Base-by-base conservation (phyloP, 208 protist genomes). In the Trypanosoma brucei region DNA sequence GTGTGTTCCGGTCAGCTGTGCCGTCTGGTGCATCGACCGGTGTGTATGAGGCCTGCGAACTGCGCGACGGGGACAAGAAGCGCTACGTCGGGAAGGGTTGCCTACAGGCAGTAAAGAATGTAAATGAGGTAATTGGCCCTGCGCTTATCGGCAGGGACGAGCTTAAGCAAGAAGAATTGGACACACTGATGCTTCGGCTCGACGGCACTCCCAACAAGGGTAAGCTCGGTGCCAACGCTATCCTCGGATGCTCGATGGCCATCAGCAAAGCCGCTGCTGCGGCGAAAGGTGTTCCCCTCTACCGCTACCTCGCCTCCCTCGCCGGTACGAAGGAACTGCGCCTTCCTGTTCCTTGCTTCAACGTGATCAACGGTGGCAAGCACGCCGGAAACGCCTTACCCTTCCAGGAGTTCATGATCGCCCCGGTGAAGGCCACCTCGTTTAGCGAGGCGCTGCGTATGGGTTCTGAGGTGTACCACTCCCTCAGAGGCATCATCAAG, bases 291-390 rank as follows among this genome's bases (percentile, higher is more conserved):
- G 54, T 98, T 3, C 97, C 98, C 42, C 88, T 99, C 30, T 99
- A 98, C 84, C 58, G 84, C 60, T 94, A 99, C 84, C 92, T 99
- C 52, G 88, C 88, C n/a, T 55, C 94, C 39, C 73, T 99, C 37
- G 83, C 94, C 36, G 95, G 92, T 60, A 93, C 87, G 62, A 77
- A 81, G 80, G 68, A 91, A 81, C 56, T 86, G 68, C 70, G 71
- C 53, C 76, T 95, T 39, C 97, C 97, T 2, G 91, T 98, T 53
- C 97, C 97, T 36, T 97, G 91, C 62, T 98, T 99, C 90, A 99
- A 99, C 84, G 95, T 99, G 59, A 99, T 99, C 83, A 99, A 99
- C 88, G 98, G 98, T 62, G 98, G 98, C 70, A 93, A 86, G 61
- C 98, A 99, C 77, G 98, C 98, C 42, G 98, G 98, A 61, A 99